Evolutionary conservation across 2,329 filamentous ascomycete genomes (phyloP).

Genomic region (Paecilomyces formosus): DNA sequence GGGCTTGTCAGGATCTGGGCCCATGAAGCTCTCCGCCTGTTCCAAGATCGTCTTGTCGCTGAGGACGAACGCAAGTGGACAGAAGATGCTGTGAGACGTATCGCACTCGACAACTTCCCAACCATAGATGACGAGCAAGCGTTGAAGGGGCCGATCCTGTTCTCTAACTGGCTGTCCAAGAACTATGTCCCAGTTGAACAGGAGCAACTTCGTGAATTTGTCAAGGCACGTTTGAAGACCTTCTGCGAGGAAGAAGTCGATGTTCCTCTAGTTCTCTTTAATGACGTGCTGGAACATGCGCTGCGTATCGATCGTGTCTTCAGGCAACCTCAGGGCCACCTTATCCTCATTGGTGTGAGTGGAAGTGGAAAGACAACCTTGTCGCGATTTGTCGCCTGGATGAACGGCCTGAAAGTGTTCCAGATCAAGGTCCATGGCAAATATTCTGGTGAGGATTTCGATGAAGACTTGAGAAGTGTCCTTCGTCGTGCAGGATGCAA

Average conservation of each 20-base stretch:
- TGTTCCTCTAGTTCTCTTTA: conserved; percentile 97
- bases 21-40: conserved; percentile 89
- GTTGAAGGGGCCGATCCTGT: conserved; percentile 86
- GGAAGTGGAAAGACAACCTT: conserved; percentile 97
- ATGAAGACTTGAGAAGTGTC: conserved; percentile 92
- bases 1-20: conserved; percentile 96
- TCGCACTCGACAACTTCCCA: conserved; percentile 87
- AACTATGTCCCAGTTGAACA: conserved; percentile 96
- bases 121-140: conserved; percentile 88
- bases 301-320: conserved; percentile 98
- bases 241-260: conserved; percentile 99
- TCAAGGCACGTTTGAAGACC: conserved; percentile 91
- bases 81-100: conserved; percentile 74
- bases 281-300: conserved; percentile 96
- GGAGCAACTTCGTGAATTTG: conserved; percentile 90
- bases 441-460: conserved; percentile 97
- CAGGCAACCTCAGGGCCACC: conserved; percentile 92
- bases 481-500: conserved; percentile 91
- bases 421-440: conserved; percentile 99
- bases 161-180: conserved; percentile 99
- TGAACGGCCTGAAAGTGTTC: conserved; percentile 98
- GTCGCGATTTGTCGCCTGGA: conserved; percentile 97
- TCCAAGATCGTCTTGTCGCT: conserved; percentile 91
- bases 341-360: conserved; percentile 97
- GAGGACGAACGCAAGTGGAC: conserved; percentile 97